Evolutionary conservation across 108 stramenopile species (phyloP), one percentile per base, ranked within the genome.

Genomic region (Skeletonema potamos): DNA sequence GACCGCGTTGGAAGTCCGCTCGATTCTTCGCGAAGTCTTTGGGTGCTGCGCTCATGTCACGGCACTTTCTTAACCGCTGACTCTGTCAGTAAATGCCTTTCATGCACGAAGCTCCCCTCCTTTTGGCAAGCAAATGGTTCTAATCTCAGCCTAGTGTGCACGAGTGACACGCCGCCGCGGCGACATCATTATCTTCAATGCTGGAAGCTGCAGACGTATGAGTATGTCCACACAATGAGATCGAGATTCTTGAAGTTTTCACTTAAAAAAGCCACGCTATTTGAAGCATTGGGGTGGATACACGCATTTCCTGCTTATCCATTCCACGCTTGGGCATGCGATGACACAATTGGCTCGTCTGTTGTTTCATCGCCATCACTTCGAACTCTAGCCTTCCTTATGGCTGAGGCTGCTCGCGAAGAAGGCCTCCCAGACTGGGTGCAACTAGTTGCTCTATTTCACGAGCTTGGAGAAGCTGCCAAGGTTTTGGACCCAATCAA

Each of bases 381-480:
- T 29, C 70, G 87, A 15, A 83, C 82, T 32, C 73, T 80, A 48
- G 62, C 69, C 34, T 84, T 83, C 73, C 68, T 66, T 13, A 84
- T 79, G 59, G 83, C 85, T 10, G 85, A 89, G 55, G 54, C 60
- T 28, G 76, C 77, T 18, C 82, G 85, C 33, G 62, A 51, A 6
- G 79, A 64, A 30, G 88, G 86, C 0, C 72, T 85, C 46, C 86
- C 84, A n/a, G 88, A 89, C 60, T 89, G 88, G 88, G 72, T 89
- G 8, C 85, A 86, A 51, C 58, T 89, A 8, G 71, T 86, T 33
- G 85, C 84, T 20, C 46, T 87, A 26, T 57, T 86, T 51, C 82
- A 85, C 37, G 79, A 68, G 54, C 65, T 84, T 61, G 72, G 70
- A 6, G 62, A 73, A 28, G 57, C 62, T 61, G 86, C 68, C 37